Evolutionary conservation across 1,284 basidiomycete species (phyloP), one percentile per base, ranked within the genome.

Genomic region (Singerocomus inundabilis): DNA sequence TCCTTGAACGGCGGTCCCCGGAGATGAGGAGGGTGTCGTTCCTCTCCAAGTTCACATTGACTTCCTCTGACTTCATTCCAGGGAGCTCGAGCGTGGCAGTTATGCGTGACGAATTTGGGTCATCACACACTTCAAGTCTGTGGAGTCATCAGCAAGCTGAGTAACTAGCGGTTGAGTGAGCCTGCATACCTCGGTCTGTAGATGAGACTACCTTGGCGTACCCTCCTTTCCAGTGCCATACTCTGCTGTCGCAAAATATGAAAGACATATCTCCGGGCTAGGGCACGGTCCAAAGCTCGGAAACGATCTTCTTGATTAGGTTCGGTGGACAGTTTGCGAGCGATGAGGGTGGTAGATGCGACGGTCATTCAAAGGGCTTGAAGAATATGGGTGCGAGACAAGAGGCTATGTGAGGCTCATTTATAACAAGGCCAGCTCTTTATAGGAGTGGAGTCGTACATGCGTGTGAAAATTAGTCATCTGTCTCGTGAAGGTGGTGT

Each of bases 41-140:
- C 35, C 56, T 56, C 7, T 67, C 64, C 0, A 67, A 35, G 34
- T 66, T 58, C 1, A 67, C 63, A 10, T 40, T 53, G 1, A 71
- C 49, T 21, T 71, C 69, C 25, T 70, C 68, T 13, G 60, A 55
- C 16, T 57, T 70, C 32, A 71, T 47, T 4, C 66, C 66, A 32
- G 66, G 66, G 30, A 71, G 57, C 16, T 68, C 66, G 2, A 68
- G 55, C 2, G 45, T 53, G 8, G 69, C 66, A 15, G 54, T 59
- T 32, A 69, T 57, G 28, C 68, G 61, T 6, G 66, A 54, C 5
- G 59, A 67, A 3, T 61, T 55, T 2, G 69, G 57, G 32, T 69
- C 61, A 48, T 67, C 69, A 36, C 56, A 70, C 38, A 70, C 13
- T 28, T 67, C 66, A 15, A 68, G 51, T 16, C 66, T 71, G 41